Percentiles rank a stretch among this genome's conserved stretches.
These are phyloP conservation scores for Fusarium ramigenum DNA, from an alignment of 2,329 filamentous ascomycete genomes.

Conservation along the genomic window DNA sequence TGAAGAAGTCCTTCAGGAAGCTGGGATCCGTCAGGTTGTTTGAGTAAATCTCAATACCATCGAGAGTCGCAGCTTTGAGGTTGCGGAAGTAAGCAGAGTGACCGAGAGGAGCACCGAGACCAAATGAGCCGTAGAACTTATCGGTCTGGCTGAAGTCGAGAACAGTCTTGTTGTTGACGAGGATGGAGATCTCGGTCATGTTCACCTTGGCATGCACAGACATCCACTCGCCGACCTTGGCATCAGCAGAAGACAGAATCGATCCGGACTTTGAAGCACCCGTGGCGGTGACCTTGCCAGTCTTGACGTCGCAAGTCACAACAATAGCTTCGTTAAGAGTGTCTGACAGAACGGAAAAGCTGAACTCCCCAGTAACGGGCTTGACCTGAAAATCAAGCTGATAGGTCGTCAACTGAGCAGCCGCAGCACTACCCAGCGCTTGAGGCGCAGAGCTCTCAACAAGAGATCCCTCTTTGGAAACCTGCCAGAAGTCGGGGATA, in stretches of 20 bases:
- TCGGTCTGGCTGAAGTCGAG: neutral
- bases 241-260: rapidly evolving
- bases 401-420: neutral
- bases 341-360: neutral
- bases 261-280: neutral
- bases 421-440: rapidly evolving
- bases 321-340: neutral
- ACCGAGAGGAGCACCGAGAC: neutral
- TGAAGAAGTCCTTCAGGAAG: neutral
- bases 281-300: rapidly evolving
- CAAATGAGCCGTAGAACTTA: neutral
- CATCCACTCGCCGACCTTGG: neutral
- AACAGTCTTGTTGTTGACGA: neutral
- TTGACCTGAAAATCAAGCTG: neutral
- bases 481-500: constrained; percentile 1
- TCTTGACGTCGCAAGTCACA: neutral
- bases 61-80: neutral
- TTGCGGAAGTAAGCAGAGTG: neutral
- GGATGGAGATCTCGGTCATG: neutral
- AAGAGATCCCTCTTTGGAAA: neutral
- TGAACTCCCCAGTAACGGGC: neutral
- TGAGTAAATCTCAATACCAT: neutral
- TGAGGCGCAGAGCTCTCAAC: neutral
- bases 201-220: neutral
- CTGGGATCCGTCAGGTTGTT: neutral